Base-by-base conservation (phyloP, 192 early-diverging fungal genomes). In the Coemansia sp. region DNA sequence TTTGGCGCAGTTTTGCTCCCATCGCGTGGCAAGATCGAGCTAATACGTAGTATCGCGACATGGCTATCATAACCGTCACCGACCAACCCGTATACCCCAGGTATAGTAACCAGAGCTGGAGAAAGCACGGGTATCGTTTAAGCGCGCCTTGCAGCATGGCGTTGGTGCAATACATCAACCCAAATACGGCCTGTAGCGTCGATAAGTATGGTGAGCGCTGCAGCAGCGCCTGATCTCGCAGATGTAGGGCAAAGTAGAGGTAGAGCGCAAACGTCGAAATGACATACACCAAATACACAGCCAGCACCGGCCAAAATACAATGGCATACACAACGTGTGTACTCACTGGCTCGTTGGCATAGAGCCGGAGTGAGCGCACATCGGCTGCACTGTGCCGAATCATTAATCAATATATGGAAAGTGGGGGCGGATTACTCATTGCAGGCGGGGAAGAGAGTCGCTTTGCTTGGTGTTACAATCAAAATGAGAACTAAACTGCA, bases 41-140 rank as follows among this genome's bases (percentile, higher is more conserved):
- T 39, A 50, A 13, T 15, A 71, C n/a, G 34, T 70, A 70, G 22
- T 69, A 76, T 31, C 74, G 68, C 20, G 61, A 36, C 74, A 76
- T 76, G 22, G 62, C 24, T 31, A 75, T 39, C 5, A 50, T 57
- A 10, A 75, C 47, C 3, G 60, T 34, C 15, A 46, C 16, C 24
- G 46, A 13, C 74, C 74, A 76, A 10, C 34, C 11, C 1, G 53
- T 38, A 60, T 76, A 66, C 9, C 38, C 20, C 8, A 62, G 4
- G 39, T 76, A 70, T 27, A 70, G 18, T 18, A 76, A 46, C 74
- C 74, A 76, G 24, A 76, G 40, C 61, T 76, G 58, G 27, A 76
- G n/a, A 62, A 69, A 76, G 36, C 74, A 76, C 10, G 74, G 74
- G n/a, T 70, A 76, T 0, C 13, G 22, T 24, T 22, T 24, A 20